Percentiles rank a stretch among this genome's conserved stretches.
phyloP scores from a whole-genome alignment of 2,329 filamentous ascomycete genomes.

The Whalleya microplaca region DNA sequence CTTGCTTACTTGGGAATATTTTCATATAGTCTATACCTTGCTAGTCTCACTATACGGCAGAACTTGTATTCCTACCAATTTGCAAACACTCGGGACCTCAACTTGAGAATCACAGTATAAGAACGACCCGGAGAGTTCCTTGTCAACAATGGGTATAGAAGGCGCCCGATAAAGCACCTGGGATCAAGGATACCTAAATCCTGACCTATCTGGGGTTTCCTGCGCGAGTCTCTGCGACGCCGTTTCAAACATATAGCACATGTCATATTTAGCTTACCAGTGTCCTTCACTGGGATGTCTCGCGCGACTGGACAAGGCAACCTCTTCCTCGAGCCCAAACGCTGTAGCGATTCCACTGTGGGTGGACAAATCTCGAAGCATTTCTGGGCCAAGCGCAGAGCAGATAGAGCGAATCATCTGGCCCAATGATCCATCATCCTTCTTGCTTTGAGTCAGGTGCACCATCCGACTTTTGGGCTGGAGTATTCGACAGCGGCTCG shows the following conservation, averaged over 20 bases:
- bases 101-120: not conserved
- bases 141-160: not conserved
- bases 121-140: not conserved
- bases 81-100: not conserved
- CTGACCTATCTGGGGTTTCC: not conserved
- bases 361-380: not conserved
- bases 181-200: not conserved
- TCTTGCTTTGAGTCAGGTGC: conserved; percentile 15
- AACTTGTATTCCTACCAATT: not conserved
- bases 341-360: not conserved
- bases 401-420: not conserved
- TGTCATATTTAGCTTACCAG: not conserved
- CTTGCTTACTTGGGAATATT: not conserved
- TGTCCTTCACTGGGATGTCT: not conserved
- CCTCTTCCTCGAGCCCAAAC: not conserved
- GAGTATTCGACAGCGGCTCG: conserved; percentile 49
- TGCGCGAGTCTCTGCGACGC: not conserved
- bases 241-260: not conserved
- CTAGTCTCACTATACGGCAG: not conserved
- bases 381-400: not conserved
- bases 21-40: not conserved
- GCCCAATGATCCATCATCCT: conserved; percentile 10
- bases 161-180: not conserved
- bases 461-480: conserved; percentile 3
- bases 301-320: not conserved